Base-by-base conservation (phyloP, 805 yeast species). In the Maudiozyma pseudohumilis region DNA sequence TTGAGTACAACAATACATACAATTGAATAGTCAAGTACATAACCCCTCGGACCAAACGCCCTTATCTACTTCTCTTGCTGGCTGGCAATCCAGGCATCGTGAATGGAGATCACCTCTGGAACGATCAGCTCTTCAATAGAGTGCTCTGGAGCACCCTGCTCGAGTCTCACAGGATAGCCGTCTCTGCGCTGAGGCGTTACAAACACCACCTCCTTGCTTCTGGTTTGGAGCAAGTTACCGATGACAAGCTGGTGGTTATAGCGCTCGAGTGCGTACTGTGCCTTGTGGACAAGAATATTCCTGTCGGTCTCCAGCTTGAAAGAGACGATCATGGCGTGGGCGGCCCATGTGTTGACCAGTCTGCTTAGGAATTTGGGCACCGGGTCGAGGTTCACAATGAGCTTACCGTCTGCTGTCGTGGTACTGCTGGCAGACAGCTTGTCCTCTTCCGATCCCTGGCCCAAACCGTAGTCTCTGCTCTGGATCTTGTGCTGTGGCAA, bases 401-500 rank as follows among this genome's bases (percentile, higher is more conserved):
- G 65, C 52, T 83, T 85, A 3, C 94, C 94, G 6, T 65, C 66
- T 3, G 50, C 42, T 1, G 61, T 52, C 5, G 32, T 29, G 6
- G 31, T 28, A 1, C 56, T 53, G 9, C 43, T 40, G 4, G 55
- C 37, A 18, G 44, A 42, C 11, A 19, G 29, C 3, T 36, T 21
- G 19, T 33, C 20, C 4, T 16, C 6, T 9, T 10, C 15, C 15
- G 12, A 8, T 7, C 18, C 28, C 19, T 33, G 19, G 5, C 29
- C 13, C 6, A 40, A 29, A 9, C 74, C 74, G 22, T 68, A 73
- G 18, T 74, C 76, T 41, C 77, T 78, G 4, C 94, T 80, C 60
- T 92, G 98, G 44, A 92, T 92, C 62, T 92, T 92, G 63, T 92
- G 99, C 50, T 86, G 87, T 2, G 96, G 94, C 50, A 87, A 67